Conservation (phyloP, 257 asterid genomes). For the Oldenlandia corymbosa region DNA sequence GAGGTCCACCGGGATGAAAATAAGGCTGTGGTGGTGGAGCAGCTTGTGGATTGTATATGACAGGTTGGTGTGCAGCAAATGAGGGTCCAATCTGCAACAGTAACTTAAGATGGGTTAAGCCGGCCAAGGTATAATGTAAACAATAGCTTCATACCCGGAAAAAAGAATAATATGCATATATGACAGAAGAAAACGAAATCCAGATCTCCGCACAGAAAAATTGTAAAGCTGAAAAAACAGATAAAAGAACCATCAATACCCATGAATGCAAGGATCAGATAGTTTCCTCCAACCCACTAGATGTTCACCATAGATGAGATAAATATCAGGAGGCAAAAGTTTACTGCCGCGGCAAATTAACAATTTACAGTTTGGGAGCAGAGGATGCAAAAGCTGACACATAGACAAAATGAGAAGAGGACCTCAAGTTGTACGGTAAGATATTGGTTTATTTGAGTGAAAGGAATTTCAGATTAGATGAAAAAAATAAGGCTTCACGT, state of each 20-base stretch:
- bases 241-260: neutral
- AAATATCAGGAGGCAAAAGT: neutral
- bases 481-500: neutral
- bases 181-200: slow-evolving; percentile 6
- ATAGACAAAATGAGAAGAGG: neutral
- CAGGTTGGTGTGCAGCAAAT: slow-evolving; percentile 62
- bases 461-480: neutral
- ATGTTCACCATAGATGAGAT: neutral
- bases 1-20: slow-evolving; percentile 88
- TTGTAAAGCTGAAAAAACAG: neutral
- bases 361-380: neutral
- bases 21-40: slow-evolving; percentile 62
- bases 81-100: slow-evolving; percentile 62
- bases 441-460: neutral
- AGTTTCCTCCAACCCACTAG: neutral
- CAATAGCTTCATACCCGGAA: neutral
- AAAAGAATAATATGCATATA: neutral
- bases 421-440: neutral
- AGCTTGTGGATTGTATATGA: slow-evolving; percentile 72
- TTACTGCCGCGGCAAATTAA: neutral
- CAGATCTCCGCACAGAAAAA: neutral
- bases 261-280: neutral
- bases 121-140: neutral
- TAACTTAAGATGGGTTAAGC: neutral
- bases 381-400: too few relatives aligned